These are phyloP conservation scores for Saturnispora gosingensis DNA, from an alignment of 805 yeast genomes.

Conservation along the genomic window DNA sequence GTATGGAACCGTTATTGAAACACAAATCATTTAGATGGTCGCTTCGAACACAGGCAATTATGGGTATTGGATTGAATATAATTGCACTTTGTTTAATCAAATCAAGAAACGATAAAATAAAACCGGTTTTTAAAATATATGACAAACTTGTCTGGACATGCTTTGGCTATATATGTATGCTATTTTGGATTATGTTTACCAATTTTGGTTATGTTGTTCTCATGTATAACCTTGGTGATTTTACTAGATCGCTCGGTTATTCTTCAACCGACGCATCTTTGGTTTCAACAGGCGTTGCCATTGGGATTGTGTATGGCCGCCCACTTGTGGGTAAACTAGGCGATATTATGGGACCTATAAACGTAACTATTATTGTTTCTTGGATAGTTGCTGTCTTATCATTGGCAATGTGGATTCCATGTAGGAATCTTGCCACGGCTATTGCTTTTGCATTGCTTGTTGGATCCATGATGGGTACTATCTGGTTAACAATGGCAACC, in stretches of 20 bases:
- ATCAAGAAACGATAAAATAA: constrained; percentile 30
- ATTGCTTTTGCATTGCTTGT: constrained; percentile 41
- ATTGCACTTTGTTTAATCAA: constrained; percentile 29
- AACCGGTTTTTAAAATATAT: constrained; percentile 29
- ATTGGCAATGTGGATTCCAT: constrained; percentile 49
- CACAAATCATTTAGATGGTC: constrained; percentile 38
- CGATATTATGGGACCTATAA: constrained; percentile 43
- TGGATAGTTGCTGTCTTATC: constrained; percentile 32
- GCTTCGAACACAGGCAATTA: constrained; percentile 36
- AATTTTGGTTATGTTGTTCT: constrained; percentile 53
- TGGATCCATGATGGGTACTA: constrained; percentile 53
- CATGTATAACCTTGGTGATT: constrained; percentile 50
- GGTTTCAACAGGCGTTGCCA: constrained; percentile 50
- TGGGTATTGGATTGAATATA: constrained; percentile 27
- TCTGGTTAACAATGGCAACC: constrained; percentile 48
- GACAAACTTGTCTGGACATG: constrained; percentile 33
- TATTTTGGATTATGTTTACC: constrained; percentile 37
- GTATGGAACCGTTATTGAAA: constrained; percentile 36
- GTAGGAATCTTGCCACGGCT: constrained; percentile 47
- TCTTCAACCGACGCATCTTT: constrained; percentile 43
- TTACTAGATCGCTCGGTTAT: constrained; percentile 52
- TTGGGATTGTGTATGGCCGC: constrained; percentile 47
- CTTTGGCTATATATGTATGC: constrained; percentile 26
- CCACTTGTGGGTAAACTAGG: constrained; percentile 44
- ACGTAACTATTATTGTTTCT: constrained; percentile 33